Conservation (phyloP, 805 yeast genomes). For the Scheffersomyces amazonensis region DNA sequence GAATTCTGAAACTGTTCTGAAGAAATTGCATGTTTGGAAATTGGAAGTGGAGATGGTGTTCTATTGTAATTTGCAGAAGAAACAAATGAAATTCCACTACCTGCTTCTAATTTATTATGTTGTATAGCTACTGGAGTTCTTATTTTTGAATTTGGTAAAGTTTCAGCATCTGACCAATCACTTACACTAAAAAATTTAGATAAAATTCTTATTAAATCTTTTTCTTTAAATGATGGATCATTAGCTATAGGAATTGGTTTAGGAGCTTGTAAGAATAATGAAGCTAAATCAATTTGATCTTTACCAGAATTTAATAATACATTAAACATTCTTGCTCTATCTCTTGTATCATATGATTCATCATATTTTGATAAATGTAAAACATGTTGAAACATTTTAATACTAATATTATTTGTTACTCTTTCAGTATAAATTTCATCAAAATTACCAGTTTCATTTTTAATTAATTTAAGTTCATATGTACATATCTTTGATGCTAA, state of each 20-base stretch:
- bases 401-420: slow-evolving; percentile 17
- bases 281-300: slow-evolving; percentile 55
- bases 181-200: slow-evolving; percentile 26
- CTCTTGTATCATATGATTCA: slow-evolving; percentile 71
- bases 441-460: slow-evolving; percentile 14
- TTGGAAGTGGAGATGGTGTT: slow-evolving; percentile 17
- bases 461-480: slow-evolving; percentile 45
- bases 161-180: slow-evolving; percentile 43
- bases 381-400: slow-evolving; percentile 58
- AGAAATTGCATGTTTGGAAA: slow-evolving; percentile 22
- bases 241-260: slow-evolving; percentile 57
- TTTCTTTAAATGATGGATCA: slow-evolving; percentile 8
- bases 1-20: slow-evolving; percentile 12
- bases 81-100: slow-evolving; percentile 12
- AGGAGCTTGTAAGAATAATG: slow-evolving; percentile 71
- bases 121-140: slow-evolving; percentile 23
- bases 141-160: slow-evolving; percentile 27
- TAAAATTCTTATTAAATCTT: slow-evolving; percentile 7
- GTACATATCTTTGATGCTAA: slow-evolving; percentile 73
- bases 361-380: slow-evolving; percentile 73
- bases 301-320: slow-evolving; percentile 51
- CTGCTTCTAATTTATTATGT: slow-evolving; percentile 12
- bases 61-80: slow-evolving; percentile 11
- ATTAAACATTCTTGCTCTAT: slow-evolving; percentile 72
- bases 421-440: slow-evolving; percentile 8